Percentiles rank a stretch among this genome's conserved stretches.
Conservation (phyloP, 192 early-diverging fungal species). For the Polychytrium aggregatum region DNA sequence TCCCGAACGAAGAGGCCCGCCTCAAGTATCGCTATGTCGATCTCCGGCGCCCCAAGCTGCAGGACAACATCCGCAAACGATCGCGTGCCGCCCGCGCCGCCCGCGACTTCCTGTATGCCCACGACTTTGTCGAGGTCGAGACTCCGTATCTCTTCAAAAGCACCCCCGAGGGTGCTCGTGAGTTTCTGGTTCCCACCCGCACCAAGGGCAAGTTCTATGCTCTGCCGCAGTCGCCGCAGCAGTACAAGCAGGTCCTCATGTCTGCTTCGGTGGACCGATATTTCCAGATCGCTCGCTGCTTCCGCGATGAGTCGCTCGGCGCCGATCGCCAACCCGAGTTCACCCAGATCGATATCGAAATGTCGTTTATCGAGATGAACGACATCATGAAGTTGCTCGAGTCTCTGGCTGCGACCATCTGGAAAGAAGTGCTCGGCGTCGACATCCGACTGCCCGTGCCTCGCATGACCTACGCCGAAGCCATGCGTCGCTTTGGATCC, state of each 20-base stretch:
- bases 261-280: slow-evolving; percentile 79
- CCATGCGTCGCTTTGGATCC: slow-evolving; percentile 73
- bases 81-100: slow-evolving; percentile 54
- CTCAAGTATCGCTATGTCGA: slow-evolving; percentile 70
- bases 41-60: slow-evolving; percentile 63
- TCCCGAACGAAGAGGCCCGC: slow-evolving; percentile 67
- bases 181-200: slow-evolving; percentile 88
- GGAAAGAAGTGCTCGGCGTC: slow-evolving; percentile 39
- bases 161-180: slow-evolving; percentile 85
- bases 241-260: slow-evolving; percentile 93
- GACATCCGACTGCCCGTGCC: slow-evolving; percentile 50
- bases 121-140: slow-evolving; percentile 82
- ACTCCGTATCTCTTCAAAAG: slow-evolving; percentile 85
- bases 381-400: slow-evolving; percentile 71
- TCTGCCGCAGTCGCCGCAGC: slow-evolving; percentile 81
- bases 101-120: slow-evolving; percentile 47
- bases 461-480: slow-evolving; percentile 68
- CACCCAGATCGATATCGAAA: slow-evolving; percentile 87
- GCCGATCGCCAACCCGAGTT: slow-evolving; percentile 90
- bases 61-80: slow-evolving; percentile 60
- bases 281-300: slow-evolving; percentile 87
- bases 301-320: slow-evolving; percentile 78
- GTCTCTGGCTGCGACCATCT: slow-evolving; percentile 52
- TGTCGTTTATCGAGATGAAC: slow-evolving; percentile 63
- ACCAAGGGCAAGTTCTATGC: slow-evolving; percentile 64